Conservation (phyloP, 768 basidiomycete genomes). For the Pleurotus citrinopileatus region DNA sequence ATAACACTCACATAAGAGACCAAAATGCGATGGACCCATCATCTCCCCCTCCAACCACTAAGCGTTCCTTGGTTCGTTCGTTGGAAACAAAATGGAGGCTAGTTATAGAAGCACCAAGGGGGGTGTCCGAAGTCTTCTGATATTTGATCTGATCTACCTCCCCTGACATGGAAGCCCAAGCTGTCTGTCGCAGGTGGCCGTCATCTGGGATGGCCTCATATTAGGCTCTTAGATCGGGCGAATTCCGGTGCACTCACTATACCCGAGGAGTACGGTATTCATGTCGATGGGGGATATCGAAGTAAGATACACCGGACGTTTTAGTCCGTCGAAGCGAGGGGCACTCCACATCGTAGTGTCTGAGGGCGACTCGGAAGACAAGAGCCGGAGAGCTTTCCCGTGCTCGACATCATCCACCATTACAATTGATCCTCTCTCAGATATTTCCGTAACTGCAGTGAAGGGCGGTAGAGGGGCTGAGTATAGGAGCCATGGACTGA, state of each 20-base stretch:
- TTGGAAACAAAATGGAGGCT: conserved; percentile 56
- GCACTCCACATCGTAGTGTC: conserved; percentile 25
- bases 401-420: not conserved
- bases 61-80: conserved; percentile 53
- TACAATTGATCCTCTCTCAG: not conserved
- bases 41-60: conserved; percentile 71
- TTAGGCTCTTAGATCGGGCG: conserved; percentile 4
- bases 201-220: conserved; percentile 36
- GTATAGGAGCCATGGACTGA: conserved; percentile 17
- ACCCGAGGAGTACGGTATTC: conserved; percentile 60
- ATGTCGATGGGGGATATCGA: conserved; percentile 54
- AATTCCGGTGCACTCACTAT: conserved; percentile 39
- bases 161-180: conserved; percentile 37
- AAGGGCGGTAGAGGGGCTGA: conserved; percentile 18
- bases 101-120: conserved; percentile 47
- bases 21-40: conserved; percentile 80
- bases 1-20: conserved; percentile 52
- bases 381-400: not conserved
- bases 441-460: conserved; percentile 21
- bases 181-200: conserved; percentile 46
- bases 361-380: not conserved
- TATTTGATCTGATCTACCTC: conserved; percentile 18
- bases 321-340: not conserved
- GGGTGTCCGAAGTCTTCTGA: conserved; percentile 39
- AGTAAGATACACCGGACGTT: conserved; percentile 22